phyloP scores from a whole-genome alignment of 1,139 yeast species.

The Candida buenavistaensis region DNA sequence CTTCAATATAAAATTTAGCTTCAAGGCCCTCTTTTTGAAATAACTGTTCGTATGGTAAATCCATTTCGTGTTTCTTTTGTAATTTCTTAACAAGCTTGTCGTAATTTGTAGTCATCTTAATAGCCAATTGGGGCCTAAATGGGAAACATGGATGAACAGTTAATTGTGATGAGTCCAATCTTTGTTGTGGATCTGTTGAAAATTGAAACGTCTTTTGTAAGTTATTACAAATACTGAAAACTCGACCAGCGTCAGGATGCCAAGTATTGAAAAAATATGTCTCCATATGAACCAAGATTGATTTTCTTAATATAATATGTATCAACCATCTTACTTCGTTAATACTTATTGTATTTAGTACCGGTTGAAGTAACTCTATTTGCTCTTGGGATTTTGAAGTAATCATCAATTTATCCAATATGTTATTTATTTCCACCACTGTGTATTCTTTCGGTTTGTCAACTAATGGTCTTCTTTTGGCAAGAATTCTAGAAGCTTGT shows the following conservation, averaged over 20 bases:
- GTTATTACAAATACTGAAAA: constrained; percentile 68
- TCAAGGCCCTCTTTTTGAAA: constrained; percentile 18
- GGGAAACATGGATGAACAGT: constrained; percentile 51
- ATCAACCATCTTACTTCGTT: constrained; percentile 71
- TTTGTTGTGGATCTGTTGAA: constrained; percentile 47
- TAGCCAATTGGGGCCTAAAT: constrained; percentile 73
- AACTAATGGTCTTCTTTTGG: constrained; percentile 46
- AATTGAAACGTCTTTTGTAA: constrained; percentile 61
- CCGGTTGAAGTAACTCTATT: constrained; percentile 43
- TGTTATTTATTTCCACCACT: constrained; percentile 56
- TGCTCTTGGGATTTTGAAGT: constrained; percentile 41
- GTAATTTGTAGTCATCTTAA: constrained; percentile 50
- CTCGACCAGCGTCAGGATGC: constrained; percentile 78
- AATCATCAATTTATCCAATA: constrained; percentile 47
- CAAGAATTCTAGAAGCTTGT: constrained; percentile 46
- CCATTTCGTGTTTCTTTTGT: constrained; percentile 24
- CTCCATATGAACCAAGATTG: constrained; percentile 62
- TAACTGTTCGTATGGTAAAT: constrained; percentile 18
- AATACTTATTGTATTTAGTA: constrained; percentile 57
- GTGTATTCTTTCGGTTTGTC: constrained; percentile 43
- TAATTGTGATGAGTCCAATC: constrained; percentile 47
- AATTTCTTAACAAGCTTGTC: constrained; percentile 47
- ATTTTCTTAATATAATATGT: constrained; percentile 62
- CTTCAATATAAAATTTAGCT: constrained; percentile 70
- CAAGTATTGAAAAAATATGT: constrained; percentile 59